Evolutionary conservation across 345 rosid species (phyloP).

Genomic region (Geranium rotundifolium): DNA sequence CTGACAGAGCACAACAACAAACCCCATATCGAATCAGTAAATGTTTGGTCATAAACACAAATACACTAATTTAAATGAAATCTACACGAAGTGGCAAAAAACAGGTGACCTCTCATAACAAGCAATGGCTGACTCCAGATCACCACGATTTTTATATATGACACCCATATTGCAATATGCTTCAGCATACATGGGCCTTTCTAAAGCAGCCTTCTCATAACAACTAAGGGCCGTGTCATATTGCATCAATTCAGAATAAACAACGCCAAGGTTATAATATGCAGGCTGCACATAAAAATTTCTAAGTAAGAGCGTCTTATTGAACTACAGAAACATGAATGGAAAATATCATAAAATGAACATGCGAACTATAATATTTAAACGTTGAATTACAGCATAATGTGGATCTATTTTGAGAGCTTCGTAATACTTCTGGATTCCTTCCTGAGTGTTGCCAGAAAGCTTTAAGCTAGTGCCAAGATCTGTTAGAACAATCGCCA

Average conservation of each 20-base stretch:
- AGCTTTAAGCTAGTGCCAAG: slow-evolving; percentile 96
- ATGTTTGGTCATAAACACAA: background rate
- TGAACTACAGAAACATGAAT: background rate
- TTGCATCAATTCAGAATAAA: slow-evolving; percentile 99
- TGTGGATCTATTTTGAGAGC: slow-evolving; percentile 93
- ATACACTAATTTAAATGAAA: background rate
- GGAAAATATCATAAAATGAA: background rate
- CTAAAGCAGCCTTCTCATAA: slow-evolving; percentile 96
- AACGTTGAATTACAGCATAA: slow-evolving; percentile 60
- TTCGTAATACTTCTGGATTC: slow-evolving; percentile 93
- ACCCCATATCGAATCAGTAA: background rate
- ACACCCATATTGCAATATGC: slow-evolving; percentile 99
- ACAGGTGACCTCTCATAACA: slow-evolving; percentile 88
- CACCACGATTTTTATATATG: slow-evolving; percentile 95
- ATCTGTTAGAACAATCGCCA: slow-evolving; percentile 93
- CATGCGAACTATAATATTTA: background rate
- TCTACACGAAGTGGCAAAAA: background rate
- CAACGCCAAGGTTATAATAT: slow-evolving; percentile 96
- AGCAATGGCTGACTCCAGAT: slow-evolving; percentile 85
- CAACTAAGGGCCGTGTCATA: slow-evolving; percentile 86
- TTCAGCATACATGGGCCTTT: slow-evolving; percentile 99
- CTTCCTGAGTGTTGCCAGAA: slow-evolving; percentile 91
- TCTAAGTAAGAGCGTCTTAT: slow-evolving; percentile 1
- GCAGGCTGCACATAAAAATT: slow-evolving; percentile 73
- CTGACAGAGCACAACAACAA: slow-evolving; percentile 25